Percentiles rank a stretch among this genome's conserved stretches.
phyloP scores from a whole-genome alignment of 2,329 filamentous ascomycete species.

The Trichoderma harzianum region DNA sequence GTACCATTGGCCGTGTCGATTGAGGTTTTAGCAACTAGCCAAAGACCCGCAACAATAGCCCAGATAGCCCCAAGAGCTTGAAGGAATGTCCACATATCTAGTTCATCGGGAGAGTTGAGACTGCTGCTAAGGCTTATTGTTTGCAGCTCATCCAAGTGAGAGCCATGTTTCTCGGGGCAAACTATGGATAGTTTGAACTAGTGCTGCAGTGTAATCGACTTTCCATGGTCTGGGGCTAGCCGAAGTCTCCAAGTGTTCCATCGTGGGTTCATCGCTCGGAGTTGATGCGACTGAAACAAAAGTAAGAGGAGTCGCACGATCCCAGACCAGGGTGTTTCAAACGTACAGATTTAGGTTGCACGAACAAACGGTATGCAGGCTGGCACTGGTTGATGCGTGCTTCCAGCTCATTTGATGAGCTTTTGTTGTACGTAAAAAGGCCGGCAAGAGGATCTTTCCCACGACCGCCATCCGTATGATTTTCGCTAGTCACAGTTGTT shows the following conservation, averaged over 20 bases:
- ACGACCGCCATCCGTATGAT: background rate
- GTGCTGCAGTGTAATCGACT: background rate
- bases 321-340: background rate
- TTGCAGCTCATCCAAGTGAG: background rate
- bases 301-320: background rate
- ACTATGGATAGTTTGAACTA: background rate
- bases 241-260: background rate
- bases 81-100: slow-evolving; percentile 3
- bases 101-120: background rate
- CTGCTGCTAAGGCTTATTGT: background rate
- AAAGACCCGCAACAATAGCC: slow-evolving; percentile 2
- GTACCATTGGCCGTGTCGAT: background rate
- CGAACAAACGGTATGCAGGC: background rate
- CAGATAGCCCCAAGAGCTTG: background rate
- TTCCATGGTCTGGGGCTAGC: background rate
- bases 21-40: background rate
- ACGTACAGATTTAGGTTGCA: background rate
- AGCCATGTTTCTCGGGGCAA: background rate
- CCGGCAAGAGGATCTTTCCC: background rate
- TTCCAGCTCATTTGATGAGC: background rate
- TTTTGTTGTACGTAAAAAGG: background rate
- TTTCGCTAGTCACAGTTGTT: background rate
- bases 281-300: background rate
- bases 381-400: background rate
- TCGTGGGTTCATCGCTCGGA: background rate